Percentiles rank a stretch among this genome's conserved stretches.
phyloP scores from a whole-genome alignment of 257 asterid genomes.

The Solanum corneliomulleri region DNA sequence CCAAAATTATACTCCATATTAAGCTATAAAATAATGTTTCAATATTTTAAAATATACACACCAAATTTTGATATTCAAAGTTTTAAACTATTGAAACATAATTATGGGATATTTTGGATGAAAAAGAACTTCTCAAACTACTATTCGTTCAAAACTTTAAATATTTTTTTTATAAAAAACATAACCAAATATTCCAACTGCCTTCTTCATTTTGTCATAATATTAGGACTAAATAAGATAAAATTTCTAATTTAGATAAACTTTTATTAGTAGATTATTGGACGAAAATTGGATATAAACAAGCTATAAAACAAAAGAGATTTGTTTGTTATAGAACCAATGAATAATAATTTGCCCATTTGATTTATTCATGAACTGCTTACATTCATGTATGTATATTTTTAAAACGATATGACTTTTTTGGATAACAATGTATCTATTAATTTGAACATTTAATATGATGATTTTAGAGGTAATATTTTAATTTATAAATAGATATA shows the following conservation, averaged over 20 bases:
- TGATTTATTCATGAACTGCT: background rate
- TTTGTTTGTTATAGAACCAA: background rate
- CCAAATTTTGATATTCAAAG: background rate
- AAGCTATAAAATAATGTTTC: background rate
- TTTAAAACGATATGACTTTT: no score
- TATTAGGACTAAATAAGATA: background rate
- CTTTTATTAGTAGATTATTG: background rate
- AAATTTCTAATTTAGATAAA: background rate
- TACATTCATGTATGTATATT: background rate
- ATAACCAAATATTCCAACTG: background rate
- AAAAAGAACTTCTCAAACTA: background rate
- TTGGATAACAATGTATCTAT: no score
- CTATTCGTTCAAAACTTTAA: background rate
- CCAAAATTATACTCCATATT: background rate
- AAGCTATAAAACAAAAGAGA: background rate
- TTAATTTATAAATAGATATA: no score
- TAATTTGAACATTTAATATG: no score
- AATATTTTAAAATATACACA: background rate
- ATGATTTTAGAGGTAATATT: no score
- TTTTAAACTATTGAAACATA: background rate
- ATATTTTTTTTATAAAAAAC: no score
- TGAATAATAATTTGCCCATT: background rate
- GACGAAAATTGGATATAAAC: background rate
- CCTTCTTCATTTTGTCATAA: background rate
- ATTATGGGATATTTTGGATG: background rate